phyloP scores from a whole-genome alignment of 129 eudicot species.

The Glebionis coronaria region DNA sequence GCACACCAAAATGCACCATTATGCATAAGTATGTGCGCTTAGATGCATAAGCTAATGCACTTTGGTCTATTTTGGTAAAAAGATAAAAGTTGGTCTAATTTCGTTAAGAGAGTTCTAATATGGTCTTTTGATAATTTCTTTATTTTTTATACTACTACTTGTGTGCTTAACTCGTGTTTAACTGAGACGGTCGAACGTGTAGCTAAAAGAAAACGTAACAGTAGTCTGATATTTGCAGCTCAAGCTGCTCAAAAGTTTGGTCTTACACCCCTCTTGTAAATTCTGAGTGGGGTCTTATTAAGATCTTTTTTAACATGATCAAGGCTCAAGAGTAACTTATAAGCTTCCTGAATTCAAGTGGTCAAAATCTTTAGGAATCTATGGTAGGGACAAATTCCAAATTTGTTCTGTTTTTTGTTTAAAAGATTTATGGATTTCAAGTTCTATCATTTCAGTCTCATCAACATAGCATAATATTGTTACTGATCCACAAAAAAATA shows the following conservation, averaged over 20 bases:
- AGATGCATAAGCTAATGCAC: too few species aligned
- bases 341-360: conserved; percentile 9
- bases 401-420: not conserved
- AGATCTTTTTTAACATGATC: conserved; percentile 1
- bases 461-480: too few species aligned
- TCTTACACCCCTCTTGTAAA: not conserved
- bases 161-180: not conserved
- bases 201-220: not conserved
- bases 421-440: not conserved
- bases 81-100: too few species aligned
- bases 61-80: too few species aligned
- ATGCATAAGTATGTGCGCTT: too few species aligned
- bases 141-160: conserved; percentile 5
- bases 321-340: conserved; percentile 9
- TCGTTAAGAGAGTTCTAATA: too few species aligned
- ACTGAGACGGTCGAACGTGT: not conserved
- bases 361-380: conserved; percentile 12
- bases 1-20: too few species aligned
- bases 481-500: too few species aligned
- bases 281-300: not conserved
- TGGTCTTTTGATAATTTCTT: too few species aligned
- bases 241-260: too few species aligned
- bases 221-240: not conserved
- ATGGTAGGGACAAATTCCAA: not conserved
- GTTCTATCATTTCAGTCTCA: not conserved